Conservation (phyloP, 345 rosid genomes). For the Linum lewisii region DNA sequence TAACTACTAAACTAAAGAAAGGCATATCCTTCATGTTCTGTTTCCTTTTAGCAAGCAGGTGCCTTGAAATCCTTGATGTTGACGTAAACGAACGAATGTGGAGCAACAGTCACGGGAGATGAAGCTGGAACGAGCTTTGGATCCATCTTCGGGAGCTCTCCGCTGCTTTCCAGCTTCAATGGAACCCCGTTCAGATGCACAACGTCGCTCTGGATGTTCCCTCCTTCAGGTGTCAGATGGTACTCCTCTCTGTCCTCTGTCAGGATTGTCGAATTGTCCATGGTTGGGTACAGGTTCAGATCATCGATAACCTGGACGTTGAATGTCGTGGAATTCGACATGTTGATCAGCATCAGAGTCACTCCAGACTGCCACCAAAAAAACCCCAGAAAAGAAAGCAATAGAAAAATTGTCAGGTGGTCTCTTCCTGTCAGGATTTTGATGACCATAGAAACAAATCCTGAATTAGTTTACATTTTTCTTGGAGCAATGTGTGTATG, state of each 20-base stretch:
- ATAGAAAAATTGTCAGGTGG: background rate
- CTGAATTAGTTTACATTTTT: constrained; percentile 7
- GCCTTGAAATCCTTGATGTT: constrained; percentile 37
- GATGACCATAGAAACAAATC: background rate
- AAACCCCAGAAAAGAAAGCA: no score
- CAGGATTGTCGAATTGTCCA: background rate
- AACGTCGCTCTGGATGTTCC: constrained; percentile 49
- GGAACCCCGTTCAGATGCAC: constrained; percentile 42
- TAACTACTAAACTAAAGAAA: background rate
- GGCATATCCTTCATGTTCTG: background rate
- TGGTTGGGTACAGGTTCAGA: constrained; percentile 13
- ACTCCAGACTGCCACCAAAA: background rate
- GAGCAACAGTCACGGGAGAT: constrained; percentile 25
- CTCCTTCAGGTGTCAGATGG: constrained; percentile 46
- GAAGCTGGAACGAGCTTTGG: constrained; percentile 31
- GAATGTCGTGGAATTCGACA: constrained; percentile 26
- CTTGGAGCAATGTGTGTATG: constrained; percentile 49
- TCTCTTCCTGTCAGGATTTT: background rate
- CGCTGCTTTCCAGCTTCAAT: constrained; percentile 26
- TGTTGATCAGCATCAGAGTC: background rate
- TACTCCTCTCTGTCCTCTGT: constrained; percentile 36
- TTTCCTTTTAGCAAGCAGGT: constrained; percentile 28
- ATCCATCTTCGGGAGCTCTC: constrained; percentile 36
- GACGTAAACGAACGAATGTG: constrained; percentile 33
- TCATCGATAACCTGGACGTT: constrained; percentile 28